Conservation (phyloP, 2,329 filamentous ascomycete species). For the Alternaria gaisen region DNA sequence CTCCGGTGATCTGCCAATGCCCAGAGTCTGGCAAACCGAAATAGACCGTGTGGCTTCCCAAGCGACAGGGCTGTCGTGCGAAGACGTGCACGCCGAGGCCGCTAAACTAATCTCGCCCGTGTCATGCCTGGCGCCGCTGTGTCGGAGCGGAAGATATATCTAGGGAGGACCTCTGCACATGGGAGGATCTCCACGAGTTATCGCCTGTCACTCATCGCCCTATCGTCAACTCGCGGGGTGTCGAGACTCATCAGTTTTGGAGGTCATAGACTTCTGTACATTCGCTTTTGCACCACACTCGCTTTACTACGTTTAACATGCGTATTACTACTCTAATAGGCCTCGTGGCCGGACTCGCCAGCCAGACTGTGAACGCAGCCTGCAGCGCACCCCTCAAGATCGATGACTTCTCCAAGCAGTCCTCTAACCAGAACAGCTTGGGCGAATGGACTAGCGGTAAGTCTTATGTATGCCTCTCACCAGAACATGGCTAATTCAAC, state of each 20-base stretch:
- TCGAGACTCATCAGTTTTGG: conserved; percentile 31
- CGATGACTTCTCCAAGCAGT: conserved; percentile 52
- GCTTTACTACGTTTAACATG: conserved; percentile 41
- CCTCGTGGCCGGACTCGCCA: conserved; percentile 43
- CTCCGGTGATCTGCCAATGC: conserved; percentile 29
- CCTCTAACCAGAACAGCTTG: conserved; percentile 49
- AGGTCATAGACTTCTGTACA: conserved; percentile 49
- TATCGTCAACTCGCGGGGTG: conserved; percentile 26
- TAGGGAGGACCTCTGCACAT: conserved; percentile 20
- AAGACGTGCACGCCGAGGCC: conserved; percentile 37
- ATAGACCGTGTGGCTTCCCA: conserved; percentile 28
- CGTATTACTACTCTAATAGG: conserved; percentile 41
- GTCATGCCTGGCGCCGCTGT: conserved; percentile 33
- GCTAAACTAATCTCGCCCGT: conserved; percentile 35
- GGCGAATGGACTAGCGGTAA: conserved; percentile 49
- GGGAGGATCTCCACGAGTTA: conserved; percentile 26
- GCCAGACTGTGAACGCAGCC: conserved; percentile 40
- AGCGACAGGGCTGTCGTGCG: conserved; percentile 22
- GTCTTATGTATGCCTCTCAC: neutral
- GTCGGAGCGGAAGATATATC: conserved; percentile 34
- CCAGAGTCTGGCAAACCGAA: conserved; percentile 25
- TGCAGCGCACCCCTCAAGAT: conserved; percentile 49
- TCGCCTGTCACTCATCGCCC: conserved; percentile 26
- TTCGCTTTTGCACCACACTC: conserved; percentile 48
- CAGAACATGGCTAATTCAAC: conserved; percentile 16